Conservation (phyloP, 1,139 yeast genomes). For the Zygoascus sp. region DNA sequence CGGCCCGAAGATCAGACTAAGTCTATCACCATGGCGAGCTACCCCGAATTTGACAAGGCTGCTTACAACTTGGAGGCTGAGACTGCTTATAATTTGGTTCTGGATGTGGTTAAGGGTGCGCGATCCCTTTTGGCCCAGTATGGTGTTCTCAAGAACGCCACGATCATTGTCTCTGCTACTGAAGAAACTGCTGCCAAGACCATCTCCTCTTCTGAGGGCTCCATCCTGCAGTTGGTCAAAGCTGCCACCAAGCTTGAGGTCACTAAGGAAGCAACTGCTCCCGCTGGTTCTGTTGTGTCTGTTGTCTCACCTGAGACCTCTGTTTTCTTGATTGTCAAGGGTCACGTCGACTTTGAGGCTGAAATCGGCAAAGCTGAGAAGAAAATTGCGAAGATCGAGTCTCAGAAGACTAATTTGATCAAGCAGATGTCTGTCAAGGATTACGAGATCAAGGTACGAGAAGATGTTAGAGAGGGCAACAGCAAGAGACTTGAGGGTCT, state of each 20-base stretch:
- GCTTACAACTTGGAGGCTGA: constrained; percentile 63
- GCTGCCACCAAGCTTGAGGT: constrained; percentile 74
- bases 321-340: constrained; percentile 89
- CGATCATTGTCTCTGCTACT: constrained; percentile 69
- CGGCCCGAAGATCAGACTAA: constrained; percentile 64
- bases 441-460: constrained; percentile 80
- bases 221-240: constrained; percentile 85
- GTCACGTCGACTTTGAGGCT: constrained; percentile 86
- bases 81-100: constrained; percentile 72
- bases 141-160: constrained; percentile 81
- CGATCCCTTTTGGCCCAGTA: constrained; percentile 90
- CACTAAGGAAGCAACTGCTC: constrained; percentile 47
- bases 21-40: constrained; percentile 75
- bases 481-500: constrained; percentile 62
- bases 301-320: constrained; percentile 76
- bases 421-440: constrained; percentile 69
- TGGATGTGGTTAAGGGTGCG: constrained; percentile 85
- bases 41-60: constrained; percentile 61
- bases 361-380: constrained; percentile 79
- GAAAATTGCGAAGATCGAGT: constrained; percentile 59
- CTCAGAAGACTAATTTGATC: constrained; percentile 47
- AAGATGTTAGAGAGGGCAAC: constrained; percentile 76
- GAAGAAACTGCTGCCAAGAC: constrained; percentile 47
- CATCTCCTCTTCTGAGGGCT: constrained; percentile 67
- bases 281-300: constrained; percentile 85